A percentile compares a stretch with the other conserved stretches of the same genome.
Conservation (phyloP, 768 basidiomycete species). For the Mycena latifolia region DNA sequence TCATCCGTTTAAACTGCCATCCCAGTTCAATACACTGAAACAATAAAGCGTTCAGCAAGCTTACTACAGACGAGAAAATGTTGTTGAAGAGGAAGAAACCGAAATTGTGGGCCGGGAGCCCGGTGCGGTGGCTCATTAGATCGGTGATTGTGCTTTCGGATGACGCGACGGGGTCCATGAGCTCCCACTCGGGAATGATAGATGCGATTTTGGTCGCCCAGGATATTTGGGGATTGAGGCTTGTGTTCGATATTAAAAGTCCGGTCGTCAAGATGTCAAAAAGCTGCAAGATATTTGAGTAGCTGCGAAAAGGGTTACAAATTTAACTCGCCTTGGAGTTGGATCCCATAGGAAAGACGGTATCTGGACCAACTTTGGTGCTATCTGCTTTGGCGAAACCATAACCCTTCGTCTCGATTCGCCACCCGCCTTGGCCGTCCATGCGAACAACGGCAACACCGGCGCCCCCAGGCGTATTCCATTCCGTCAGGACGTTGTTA, state of each 20-base stretch:
- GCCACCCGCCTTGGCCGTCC: conserved; percentile 27
- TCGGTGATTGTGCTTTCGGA: too few relatives aligned
- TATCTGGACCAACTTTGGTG: conserved; percentile 1
- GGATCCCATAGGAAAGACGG: conserved; percentile 28
- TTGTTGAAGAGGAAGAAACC: conserved; percentile 3
- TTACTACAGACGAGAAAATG: background rate
- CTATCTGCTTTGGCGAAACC: conserved; percentile 18
- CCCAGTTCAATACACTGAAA: too few relatives aligned
- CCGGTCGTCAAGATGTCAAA: conserved; percentile 38
- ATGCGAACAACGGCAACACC: conserved; percentile 30
- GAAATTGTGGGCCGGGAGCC: conserved; percentile 37
- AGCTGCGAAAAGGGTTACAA: background rate
- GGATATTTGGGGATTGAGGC: conserved; percentile 33
- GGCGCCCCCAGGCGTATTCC: conserved; percentile 23
- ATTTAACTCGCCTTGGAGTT: conserved; percentile 32
- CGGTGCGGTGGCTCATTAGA: too few relatives aligned
- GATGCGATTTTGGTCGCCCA: conserved; percentile 39
- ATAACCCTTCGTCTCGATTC: conserved; percentile 36
- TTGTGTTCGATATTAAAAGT: too few relatives aligned
- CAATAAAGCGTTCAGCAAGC: background rate
- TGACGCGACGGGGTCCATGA: too few relatives aligned
- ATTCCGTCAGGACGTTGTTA: conserved; percentile 25
- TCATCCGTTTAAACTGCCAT: background rate
- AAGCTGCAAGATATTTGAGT: background rate
- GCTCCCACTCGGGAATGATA: conserved; percentile 39